Percentiles rank a stretch among this genome's conserved stretches.
Conservation (phyloP, 208 protist species). For the Blastocrithidia nonstop region DNA sequence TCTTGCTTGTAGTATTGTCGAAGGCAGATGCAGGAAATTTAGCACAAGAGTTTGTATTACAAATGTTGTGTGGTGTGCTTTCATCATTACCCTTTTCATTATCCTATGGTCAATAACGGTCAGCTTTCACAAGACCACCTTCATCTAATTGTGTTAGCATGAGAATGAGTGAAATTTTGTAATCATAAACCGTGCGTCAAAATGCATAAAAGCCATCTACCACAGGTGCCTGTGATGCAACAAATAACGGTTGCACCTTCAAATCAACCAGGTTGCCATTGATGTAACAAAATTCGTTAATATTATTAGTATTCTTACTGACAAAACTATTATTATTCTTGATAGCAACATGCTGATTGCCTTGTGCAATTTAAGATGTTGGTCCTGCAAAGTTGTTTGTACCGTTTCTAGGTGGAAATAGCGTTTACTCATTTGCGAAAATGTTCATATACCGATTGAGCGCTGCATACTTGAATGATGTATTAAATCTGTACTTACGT, state of each 20-base stretch:
- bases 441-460: conserved; percentile 75
- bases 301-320: too few relatives aligned
- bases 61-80: too few relatives aligned
- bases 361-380: background rate
- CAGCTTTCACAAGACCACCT: conserved; percentile 40
- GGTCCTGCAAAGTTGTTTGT: background rate
- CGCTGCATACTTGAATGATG: conserved; percentile 15
- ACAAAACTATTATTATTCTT: background rate
- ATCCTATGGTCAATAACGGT: conserved; percentile 59
- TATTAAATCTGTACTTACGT: conserved; percentile 39
- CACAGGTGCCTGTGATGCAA: conserved; percentile 67
- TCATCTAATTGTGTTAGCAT: conserved; percentile 62
- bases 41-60: too few relatives aligned
- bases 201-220: conserved; percentile 49
- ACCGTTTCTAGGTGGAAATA: conserved; percentile 25
- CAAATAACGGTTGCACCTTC: conserved; percentile 27
- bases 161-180: conserved; percentile 43
- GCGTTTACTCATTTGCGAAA: conserved; percentile 54
- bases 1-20: background rate
- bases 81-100: conserved; percentile 3
- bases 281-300: conserved; percentile 23
- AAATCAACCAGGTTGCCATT: conserved; percentile 32
- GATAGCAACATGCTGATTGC: conserved; percentile 1
- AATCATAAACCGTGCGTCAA: conserved; percentile 15
- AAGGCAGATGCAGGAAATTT: too few relatives aligned